These are phyloP conservation scores for Colletotrichum shisoi DNA, from an alignment of 2,329 filamentous ascomycete genomes.

Conservation along the genomic window DNA sequence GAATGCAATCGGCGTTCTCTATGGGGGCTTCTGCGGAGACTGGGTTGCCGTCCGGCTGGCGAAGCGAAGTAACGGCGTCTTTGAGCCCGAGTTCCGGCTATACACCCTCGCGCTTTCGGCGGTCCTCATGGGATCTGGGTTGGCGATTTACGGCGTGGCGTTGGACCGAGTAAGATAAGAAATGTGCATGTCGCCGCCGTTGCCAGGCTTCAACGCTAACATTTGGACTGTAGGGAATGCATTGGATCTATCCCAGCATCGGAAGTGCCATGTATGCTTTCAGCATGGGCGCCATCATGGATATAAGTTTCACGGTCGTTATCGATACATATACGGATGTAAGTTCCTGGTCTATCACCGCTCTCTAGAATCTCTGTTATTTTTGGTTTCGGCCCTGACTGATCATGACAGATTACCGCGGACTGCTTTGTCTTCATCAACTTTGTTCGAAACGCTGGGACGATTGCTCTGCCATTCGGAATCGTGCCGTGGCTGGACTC, in stretches of 20 bases:
- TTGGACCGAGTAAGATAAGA: too few species aligned
- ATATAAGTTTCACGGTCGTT: constrained; percentile 48
- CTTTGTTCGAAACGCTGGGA: constrained; percentile 47
- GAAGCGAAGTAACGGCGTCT: too few species aligned
- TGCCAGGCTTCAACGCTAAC: too few species aligned
- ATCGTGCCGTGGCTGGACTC: constrained; percentile 46
- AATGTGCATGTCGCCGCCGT: too few species aligned
- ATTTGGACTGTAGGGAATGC: constrained; percentile 44
- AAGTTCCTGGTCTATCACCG: constrained; percentile 13
- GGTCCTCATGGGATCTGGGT: too few species aligned
- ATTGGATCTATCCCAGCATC: constrained; percentile 51
- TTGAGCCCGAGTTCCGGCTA: too few species aligned
- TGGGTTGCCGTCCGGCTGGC: too few species aligned
- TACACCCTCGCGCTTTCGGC: too few species aligned
- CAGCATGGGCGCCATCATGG: constrained; percentile 48
- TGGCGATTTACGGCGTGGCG: too few species aligned
- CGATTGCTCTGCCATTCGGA: constrained; percentile 45
- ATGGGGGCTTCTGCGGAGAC: too few species aligned
- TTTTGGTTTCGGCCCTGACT: neutral
- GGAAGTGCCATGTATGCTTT: constrained; percentile 50
- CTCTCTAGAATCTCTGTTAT: too few species aligned
- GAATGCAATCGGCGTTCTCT: too few species aligned
- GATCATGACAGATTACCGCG: constrained; percentile 41
- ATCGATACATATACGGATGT: constrained; percentile 51
- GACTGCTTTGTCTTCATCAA: constrained; percentile 47